Evolutionary conservation across 1,139 yeast species (phyloP).

Genomic region (Saccharomyces hybrid): DNA sequence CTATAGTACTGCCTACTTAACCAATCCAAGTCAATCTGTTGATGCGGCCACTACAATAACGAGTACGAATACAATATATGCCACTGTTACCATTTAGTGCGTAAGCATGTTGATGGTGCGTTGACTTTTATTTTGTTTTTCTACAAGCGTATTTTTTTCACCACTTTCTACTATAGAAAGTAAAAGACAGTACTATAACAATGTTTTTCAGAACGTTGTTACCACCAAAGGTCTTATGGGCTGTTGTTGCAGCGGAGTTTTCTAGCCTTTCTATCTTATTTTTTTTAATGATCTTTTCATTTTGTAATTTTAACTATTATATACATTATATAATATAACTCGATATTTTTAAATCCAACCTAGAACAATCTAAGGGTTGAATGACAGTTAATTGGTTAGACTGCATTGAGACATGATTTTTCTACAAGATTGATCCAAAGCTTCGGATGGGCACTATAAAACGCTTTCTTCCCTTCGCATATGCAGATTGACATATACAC

Average conservation of each 20-base stretch:
- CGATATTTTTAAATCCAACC: background rate
- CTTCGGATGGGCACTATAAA: too few species aligned
- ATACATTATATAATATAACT: background rate
- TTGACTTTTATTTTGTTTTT: background rate
- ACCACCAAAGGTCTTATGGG: background rate
- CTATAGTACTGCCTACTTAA: slow-evolving; percentile 28
- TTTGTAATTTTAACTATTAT: background rate
- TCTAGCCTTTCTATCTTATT: background rate
- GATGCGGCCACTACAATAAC: slow-evolving; percentile 32
- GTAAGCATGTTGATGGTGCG: background rate
- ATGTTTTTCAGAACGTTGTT: background rate
- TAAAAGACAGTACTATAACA: background rate
- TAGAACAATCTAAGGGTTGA: too few species aligned
- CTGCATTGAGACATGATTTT: background rate
- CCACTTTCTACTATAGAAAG: background rate
- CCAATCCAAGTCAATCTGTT: slow-evolving; percentile 25
- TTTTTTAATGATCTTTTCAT: background rate
- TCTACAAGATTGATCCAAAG: background rate
- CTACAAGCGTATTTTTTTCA: background rate
- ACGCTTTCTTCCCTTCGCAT: too few species aligned
- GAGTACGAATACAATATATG: slow-evolving; percentile 22
- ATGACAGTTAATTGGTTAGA: background rate
- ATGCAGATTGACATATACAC: too few species aligned
- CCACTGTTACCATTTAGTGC: slow-evolving; percentile 12
- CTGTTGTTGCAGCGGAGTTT: background rate